Base-by-base conservation (phyloP, 140 eudicot genomes). In the Ambrosia hybrid region DNA sequence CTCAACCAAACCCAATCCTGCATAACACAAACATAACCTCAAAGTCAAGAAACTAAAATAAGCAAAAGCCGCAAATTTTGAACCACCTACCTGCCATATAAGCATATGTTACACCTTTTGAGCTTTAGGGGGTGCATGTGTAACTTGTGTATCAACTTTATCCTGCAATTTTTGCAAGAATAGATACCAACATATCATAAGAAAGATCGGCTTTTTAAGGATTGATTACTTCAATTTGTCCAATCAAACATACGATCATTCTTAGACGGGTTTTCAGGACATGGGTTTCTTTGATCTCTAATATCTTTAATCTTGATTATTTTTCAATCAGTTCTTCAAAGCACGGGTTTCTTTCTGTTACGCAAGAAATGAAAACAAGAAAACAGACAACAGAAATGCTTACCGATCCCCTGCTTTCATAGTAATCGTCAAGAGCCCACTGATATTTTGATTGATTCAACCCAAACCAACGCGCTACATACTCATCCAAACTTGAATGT, bases 361-460 rank as follows among this genome's bases (percentile, higher is more conserved):
- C 33, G 55, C 14, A 65, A 10, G 26, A 73, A 52, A 68, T 0
- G 16, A 38, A 68, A 30, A 60, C 17, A 62, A 68, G 9, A 68
- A 6, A 62, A 14, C 36, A 14, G 0, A 52, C n/a, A n/a, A n/a
- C n/a, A n/a, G n/a, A n/a, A n/a, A n/a, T n/a, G n/a, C n/a, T n/a
- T n/a, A n/a, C n/a, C n/a, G 52, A 39, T 58, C 81, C 89, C 10
- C 80, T 82, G 83, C 76, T 82, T 76, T 88, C 97, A 51, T 86
- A 86, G 74, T 91, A 91, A 78, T 91, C 97, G 34, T 91, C 97
- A 66, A 91, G 88, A 36, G 97, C 97, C 97, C 97, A 91, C 73
- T 91, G 96, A 79, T 88, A 91, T 77, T 86, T 91, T 9, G 97
- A 91, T 82, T 91, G 89, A 81, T 89, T 86, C 67, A 91, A 72